Percentiles rank a stretch among this genome's conserved stretches.
phyloP scores from a whole-genome alignment of 108 stramenopile species.

The Ochromonas danica region DNA sequence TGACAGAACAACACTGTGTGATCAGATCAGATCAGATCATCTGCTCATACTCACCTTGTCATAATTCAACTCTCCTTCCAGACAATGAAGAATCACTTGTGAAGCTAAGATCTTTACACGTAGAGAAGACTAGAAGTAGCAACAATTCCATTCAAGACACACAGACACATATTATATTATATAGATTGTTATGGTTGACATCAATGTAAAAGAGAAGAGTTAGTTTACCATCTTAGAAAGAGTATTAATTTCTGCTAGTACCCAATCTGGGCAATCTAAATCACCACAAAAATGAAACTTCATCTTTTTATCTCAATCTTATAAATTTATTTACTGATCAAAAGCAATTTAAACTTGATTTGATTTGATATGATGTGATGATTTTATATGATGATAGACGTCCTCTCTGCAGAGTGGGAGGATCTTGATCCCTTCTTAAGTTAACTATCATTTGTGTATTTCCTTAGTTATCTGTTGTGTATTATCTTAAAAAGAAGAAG shows the following conservation, averaged over 20 bases:
- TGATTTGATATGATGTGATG: too few species aligned
- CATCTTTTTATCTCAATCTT: constrained; percentile 23
- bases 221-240: constrained; percentile 36
- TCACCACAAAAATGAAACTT: constrained; percentile 38
- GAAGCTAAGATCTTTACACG: constrained; percentile 26
- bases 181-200: neutral
- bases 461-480: too few species aligned
- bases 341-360: too few species aligned
- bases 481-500: too few species aligned
- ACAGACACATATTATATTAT: neutral
- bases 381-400: too few species aligned
- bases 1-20: too few species aligned
- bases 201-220: neutral
- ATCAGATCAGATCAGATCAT: too few species aligned
- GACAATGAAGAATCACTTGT: constrained; percentile 12
- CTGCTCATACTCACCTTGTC: constrained; percentile 21
- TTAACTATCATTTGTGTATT: too few species aligned
- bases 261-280: constrained; percentile 43
- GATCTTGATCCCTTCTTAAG: too few species aligned
- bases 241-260: constrained; percentile 34
- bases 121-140: constrained; percentile 35
- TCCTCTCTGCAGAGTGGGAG: too few species aligned
- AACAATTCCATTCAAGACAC: too few species aligned
- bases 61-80: constrained; percentile 36
- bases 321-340: too few species aligned